Percentiles rank a stretch among this genome's conserved stretches.
phyloP scores from a whole-genome alignment of 495 filamentous ascomycete genomes.

The Lasiosphaeriaceae sp. region DNA sequence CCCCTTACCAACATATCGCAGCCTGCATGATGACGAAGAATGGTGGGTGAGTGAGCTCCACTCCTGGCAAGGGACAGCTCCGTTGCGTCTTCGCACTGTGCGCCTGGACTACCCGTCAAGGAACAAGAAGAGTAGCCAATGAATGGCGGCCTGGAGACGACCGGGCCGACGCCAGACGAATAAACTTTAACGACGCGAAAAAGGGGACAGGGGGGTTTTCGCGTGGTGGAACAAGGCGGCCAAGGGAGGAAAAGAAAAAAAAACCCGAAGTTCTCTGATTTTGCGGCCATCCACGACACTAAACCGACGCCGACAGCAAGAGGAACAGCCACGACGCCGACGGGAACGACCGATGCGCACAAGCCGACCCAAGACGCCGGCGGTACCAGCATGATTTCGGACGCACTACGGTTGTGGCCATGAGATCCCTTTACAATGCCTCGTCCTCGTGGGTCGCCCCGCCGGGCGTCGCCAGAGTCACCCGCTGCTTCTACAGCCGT shows the following conservation, averaged over 20 bases:
- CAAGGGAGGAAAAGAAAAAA: not conserved
- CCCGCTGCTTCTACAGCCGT: not conserved
- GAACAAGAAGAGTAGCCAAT: too few relatives aligned
- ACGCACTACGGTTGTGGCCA: slow-evolving; percentile 16
- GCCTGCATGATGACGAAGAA: slow-evolving; percentile 4
- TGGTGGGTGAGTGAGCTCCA: not conserved
- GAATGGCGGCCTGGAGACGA: too few relatives aligned
- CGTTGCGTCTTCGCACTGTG: not conserved
- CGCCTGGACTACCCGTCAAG: too few relatives aligned
- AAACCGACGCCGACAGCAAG: too few relatives aligned
- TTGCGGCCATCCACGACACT: too few relatives aligned
- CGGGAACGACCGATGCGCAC: not conserved
- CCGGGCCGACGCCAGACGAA: too few relatives aligned
- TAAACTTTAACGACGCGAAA: too few relatives aligned
- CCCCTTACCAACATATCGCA: not conserved
- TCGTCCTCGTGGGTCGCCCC: slow-evolving; percentile 16
- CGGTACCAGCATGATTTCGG: slow-evolving; percentile 20
- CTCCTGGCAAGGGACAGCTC: not conserved
- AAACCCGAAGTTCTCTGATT: too few relatives aligned
- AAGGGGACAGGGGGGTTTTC: too few relatives aligned
- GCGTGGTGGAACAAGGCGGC: not conserved
- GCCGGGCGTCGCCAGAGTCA: slow-evolving; percentile 6
- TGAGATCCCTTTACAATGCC: slow-evolving; percentile 25
- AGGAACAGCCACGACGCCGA: slow-evolving; percentile 9
- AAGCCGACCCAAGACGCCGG: not conserved